These are phyloP conservation scores for Malassezia sp. DNA, from an alignment of 1,284 basidiomycete genomes.

Conservation along the genomic window DNA sequence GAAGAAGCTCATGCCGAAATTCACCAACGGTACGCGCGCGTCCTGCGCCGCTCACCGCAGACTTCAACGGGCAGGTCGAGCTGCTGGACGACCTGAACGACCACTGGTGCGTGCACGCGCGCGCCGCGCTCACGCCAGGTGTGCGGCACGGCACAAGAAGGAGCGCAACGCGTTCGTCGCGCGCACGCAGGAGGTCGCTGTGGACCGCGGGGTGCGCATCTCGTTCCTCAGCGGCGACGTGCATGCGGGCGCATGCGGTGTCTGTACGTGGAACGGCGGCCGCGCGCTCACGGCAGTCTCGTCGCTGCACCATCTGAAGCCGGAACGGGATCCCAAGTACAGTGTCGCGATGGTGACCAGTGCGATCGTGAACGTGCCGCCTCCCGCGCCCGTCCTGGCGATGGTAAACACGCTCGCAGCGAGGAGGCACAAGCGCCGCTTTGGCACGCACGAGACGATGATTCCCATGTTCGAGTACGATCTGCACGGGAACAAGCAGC, in stretches of 20 bases:
- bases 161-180: conserved; percentile 84
- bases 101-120: conserved; percentile 58
- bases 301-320: conserved; percentile 8
- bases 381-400: conserved; percentile 63
- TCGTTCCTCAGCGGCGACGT: conserved; percentile 43
- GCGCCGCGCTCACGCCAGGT: too few relatives aligned
- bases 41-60: conserved; percentile 3
- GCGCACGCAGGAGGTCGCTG: conserved; percentile 47
- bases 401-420: conserved; percentile 69
- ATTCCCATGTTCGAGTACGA: conserved; percentile 68
- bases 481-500: conserved; percentile 65
- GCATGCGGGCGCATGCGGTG: conserved; percentile 34
- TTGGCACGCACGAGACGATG: conserved; percentile 60
- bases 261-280: too few relatives aligned
- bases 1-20: conserved; percentile 28
- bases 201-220: conserved; percentile 34
- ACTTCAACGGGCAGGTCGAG: conserved; percentile 45
- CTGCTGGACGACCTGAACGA: conserved; percentile 54
- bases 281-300: conserved; percentile 16
- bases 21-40: conserved; percentile 25
- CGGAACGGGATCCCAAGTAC: conserved; percentile 36
- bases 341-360: conserved; percentile 40
- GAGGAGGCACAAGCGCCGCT: conserved; percentile 59
- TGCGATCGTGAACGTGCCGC: conserved; percentile 50
- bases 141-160: conserved; percentile 52